Conservation (phyloP, 2,329 filamentous ascomycete species). For the Zasmidium citrigriseum region DNA sequence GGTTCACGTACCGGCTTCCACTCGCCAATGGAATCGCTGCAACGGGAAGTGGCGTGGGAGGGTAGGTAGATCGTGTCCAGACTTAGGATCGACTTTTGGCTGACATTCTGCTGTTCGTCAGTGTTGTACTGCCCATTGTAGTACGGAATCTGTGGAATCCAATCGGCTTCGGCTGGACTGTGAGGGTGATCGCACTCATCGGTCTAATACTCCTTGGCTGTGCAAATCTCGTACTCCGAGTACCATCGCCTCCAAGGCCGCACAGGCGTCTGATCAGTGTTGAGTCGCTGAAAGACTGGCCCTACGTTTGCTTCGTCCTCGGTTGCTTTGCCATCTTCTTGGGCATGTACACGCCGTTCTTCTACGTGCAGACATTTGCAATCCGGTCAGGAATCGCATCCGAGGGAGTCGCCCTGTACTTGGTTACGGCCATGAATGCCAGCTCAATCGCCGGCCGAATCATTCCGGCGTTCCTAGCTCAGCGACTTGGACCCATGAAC, state of each 20-base stretch:
- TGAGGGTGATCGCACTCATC: constrained; percentile 14
- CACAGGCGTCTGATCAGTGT: constrained; percentile 38
- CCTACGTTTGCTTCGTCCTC: constrained; percentile 44
- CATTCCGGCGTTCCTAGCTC: constrained; percentile 58
- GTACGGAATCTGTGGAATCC: constrained; percentile 1
- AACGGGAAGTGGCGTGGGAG: constrained; percentile 43
- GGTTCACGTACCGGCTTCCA: constrained; percentile 44
- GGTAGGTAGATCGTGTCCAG: constrained; percentile 14
- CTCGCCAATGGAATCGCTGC: constrained; percentile 44
- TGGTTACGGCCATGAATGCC: constrained; percentile 65
- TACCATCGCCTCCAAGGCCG: not conserved
- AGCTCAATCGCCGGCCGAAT: constrained; percentile 59
- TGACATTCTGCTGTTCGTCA: not conserved
- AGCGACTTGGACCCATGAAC: constrained; percentile 58
- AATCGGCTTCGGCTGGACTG: constrained; percentile 14
- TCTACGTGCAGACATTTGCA: constrained; percentile 57
- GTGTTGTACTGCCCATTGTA: constrained; percentile 16
- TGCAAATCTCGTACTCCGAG: constrained; percentile 1
- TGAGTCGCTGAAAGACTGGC: constrained; percentile 45
- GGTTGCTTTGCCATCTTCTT: constrained; percentile 48
- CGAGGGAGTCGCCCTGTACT: constrained; percentile 59
- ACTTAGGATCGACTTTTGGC: not conserved
- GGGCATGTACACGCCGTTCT: constrained; percentile 47
- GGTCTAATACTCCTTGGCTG: constrained; percentile 3
- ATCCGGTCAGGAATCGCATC: constrained; percentile 48